Evolutionary conservation across 495 filamentous ascomycete species (phyloP).

Genomic region (Tuber borchii): DNA sequence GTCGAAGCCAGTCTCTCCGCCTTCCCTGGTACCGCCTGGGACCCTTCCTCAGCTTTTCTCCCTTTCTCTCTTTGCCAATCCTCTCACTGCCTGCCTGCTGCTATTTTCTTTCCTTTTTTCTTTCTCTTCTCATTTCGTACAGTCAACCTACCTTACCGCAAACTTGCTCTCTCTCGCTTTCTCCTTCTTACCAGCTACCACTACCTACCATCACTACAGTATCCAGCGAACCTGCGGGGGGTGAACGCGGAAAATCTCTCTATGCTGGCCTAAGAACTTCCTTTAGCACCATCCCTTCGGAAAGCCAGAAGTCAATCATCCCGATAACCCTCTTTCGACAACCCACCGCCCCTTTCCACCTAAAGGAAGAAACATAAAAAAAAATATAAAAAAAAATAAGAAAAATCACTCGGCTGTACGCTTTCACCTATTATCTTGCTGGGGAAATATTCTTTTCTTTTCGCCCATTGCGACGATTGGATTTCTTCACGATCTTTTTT

Average conservation of each 20-base stretch:
- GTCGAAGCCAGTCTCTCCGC: conserved; percentile 33
- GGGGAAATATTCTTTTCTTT: background rate
- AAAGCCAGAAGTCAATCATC: conserved; percentile 28
- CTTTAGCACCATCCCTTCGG: background rate
- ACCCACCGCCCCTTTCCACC: background rate
- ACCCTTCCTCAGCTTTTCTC: background rate
- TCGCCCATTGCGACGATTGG: conserved; percentile 1
- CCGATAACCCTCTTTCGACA: conserved; percentile 24
- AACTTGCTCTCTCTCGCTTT: conserved; percentile 31
- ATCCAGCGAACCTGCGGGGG: background rate
- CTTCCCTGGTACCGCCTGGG: conserved; percentile 11
- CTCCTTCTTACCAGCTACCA: conserved; percentile 30
- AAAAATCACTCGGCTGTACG: background rate
- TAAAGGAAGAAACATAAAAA: background rate
- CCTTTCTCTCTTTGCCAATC: conserved; percentile 13
- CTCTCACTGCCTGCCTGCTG: conserved; percentile 14
- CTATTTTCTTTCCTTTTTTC: background rate
- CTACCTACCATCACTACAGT: conserved; percentile 7
- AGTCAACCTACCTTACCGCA: conserved; percentile 22
- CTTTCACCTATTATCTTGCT: background rate
- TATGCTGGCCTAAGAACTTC: background rate
- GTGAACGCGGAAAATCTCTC: background rate
- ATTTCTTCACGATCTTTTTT: background rate
- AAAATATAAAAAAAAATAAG: background rate
- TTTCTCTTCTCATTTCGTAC: conserved; percentile 20